Percentiles rank a stretch among this genome's conserved stretches.
These are phyloP conservation scores for Circinella umbellata DNA, from an alignment of 371 early-diverging fungal genomes.

Conservation along the genomic window DNA sequence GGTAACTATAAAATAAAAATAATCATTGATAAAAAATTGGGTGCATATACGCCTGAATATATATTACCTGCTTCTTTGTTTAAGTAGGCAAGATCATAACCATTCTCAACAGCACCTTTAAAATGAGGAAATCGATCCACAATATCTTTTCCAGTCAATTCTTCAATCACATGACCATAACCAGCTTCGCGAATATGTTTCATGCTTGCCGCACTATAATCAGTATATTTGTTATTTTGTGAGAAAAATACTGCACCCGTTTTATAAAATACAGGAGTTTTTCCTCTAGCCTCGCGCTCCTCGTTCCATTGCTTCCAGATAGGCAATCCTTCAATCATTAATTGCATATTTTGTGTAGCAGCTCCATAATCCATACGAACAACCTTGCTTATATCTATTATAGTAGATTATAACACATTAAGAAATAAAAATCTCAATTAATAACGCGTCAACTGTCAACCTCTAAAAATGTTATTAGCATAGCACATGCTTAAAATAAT, in stretches of 20 bases:
- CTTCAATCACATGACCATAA: slow-evolving; percentile 37
- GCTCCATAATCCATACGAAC: slow-evolving; percentile 56
- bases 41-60: too few relatives aligned
- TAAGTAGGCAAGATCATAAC: slow-evolving; percentile 32
- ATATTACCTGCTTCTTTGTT: slow-evolving; percentile 40
- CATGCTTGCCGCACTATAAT: slow-evolving; percentile 36
- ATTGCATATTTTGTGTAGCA: slow-evolving; percentile 35
- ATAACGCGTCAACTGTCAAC: too few relatives aligned
- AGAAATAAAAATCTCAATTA: too few relatives aligned
- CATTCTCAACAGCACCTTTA: slow-evolving; percentile 35
- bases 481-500: too few relatives aligned
- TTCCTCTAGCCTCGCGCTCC: slow-evolving; percentile 31
- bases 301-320: slow-evolving; percentile 58
- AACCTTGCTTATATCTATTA: slow-evolving; percentile 53
- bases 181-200: slow-evolving; percentile 41
- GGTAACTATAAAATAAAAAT: too few relatives aligned
- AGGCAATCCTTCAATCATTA: slow-evolving; percentile 47
- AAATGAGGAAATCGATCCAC: slow-evolving; percentile 39
- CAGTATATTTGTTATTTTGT: slow-evolving; percentile 25
- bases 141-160: slow-evolving; percentile 26
- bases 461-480: too few relatives aligned
- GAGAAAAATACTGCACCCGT: slow-evolving; percentile 47
- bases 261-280: slow-evolving; percentile 40
- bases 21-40: too few relatives aligned
- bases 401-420: neutral